Percentiles rank a stretch among this genome's conserved stretches.
Evolutionary conservation across 768 basidiomycete species (phyloP).

Genomic region (Termitomyces sp.): DNA sequence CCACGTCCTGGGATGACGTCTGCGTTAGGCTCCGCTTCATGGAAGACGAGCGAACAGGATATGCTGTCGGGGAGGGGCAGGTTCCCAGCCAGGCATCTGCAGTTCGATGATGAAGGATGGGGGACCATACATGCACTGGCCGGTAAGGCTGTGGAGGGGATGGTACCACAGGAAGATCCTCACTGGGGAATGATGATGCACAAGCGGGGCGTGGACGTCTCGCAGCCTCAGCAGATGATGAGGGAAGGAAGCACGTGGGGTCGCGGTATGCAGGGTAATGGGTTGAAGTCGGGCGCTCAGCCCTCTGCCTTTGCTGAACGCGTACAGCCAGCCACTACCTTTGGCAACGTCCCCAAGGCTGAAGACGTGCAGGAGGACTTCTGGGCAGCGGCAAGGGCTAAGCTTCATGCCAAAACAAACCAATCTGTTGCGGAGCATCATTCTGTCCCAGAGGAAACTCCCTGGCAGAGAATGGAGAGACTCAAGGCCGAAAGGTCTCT

Average conservation of each 20-base stretch:
- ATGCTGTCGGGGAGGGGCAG: background rate
- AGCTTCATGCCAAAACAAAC: background rate
- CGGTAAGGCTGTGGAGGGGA: background rate
- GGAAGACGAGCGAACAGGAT: conserved; percentile 2
- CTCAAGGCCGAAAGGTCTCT: conserved; percentile 3
- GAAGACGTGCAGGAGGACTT: conserved; percentile 1
- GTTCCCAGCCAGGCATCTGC: background rate
- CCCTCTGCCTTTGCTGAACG: background rate
- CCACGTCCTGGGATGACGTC: conserved; percentile 12
- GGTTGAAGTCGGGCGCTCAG: background rate
- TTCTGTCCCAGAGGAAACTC: conserved; percentile 10
- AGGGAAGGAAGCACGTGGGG: conserved; percentile 4
- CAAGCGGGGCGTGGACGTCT: background rate
- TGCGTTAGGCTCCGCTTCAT: background rate
- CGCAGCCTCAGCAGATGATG: background rate
- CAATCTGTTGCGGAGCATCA: background rate
- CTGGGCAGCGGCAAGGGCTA: conserved; percentile 1
- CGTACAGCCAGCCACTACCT: background rate
- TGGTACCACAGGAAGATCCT: background rate
- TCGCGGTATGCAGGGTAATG: background rate
- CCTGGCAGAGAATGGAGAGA: conserved; percentile 14
- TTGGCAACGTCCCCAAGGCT: background rate
- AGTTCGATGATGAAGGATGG: conserved; percentile 1
- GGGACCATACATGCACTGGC: background rate
- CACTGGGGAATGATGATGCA: conserved; percentile 1